These are phyloP conservation scores for Stropharia rugosoannulata DNA, from an alignment of 768 basidiomycete species.

Conservation along the genomic window DNA sequence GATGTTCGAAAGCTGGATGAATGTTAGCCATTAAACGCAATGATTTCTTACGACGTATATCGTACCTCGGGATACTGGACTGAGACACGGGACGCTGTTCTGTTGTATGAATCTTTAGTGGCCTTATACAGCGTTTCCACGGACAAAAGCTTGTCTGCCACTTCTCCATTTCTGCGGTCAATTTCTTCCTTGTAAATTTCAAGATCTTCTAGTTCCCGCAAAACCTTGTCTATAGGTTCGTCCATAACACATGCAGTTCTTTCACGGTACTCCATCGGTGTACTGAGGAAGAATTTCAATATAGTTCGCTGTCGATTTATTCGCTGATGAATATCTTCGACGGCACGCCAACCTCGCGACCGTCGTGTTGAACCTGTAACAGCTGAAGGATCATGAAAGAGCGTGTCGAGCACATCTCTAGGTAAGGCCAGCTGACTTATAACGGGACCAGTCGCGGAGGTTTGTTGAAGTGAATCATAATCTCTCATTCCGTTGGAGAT, in stretches of 20 bases:
- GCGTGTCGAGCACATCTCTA: constrained; percentile 67
- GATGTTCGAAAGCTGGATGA: constrained; percentile 61
- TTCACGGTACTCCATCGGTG: constrained; percentile 17
- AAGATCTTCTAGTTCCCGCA: constrained; percentile 47
- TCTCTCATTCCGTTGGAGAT: constrained; percentile 63
- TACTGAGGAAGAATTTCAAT: constrained; percentile 45
- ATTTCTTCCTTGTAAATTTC: constrained; percentile 47
- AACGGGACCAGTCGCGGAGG: constrained; percentile 47
- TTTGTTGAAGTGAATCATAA: constrained; percentile 59
- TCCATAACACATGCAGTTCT: constrained; percentile 46
- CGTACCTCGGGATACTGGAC: constrained; percentile 75
- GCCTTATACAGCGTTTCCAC: constrained; percentile 54
- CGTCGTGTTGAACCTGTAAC: constrained; percentile 65
- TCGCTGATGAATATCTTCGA: constrained; percentile 72
- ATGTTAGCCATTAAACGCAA: constrained; percentile 1
- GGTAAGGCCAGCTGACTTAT: constrained; percentile 51
- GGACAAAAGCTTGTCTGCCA: constrained; percentile 44
- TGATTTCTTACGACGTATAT: neutral
- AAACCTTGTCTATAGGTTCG: constrained; percentile 50
- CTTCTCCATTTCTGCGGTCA: constrained; percentile 43
- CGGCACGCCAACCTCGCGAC: constrained; percentile 64
- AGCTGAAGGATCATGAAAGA: constrained; percentile 77
- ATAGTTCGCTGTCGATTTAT: constrained; percentile 59
- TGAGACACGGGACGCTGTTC: constrained; percentile 66
- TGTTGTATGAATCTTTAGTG: constrained; percentile 68